Base-by-base conservation (phyloP, 768 basidiomycete genomes). In the Trametes cubensis region DNA sequence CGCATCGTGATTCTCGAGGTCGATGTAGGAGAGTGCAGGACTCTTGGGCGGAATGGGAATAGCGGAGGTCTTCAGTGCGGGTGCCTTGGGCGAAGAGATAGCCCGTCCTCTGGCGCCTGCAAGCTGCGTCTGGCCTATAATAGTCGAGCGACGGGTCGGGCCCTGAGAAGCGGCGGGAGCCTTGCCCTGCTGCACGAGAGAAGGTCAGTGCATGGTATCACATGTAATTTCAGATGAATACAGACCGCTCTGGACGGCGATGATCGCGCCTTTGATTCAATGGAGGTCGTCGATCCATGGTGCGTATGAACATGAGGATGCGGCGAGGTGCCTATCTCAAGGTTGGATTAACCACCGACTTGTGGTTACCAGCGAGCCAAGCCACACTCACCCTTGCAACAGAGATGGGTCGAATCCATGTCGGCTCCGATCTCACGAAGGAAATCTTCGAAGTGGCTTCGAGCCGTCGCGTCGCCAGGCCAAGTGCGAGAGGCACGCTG, bases 1-100 rank as follows among this genome's bases (percentile, higher is more conserved):
- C 23, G 67, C 64, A 53, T 61, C 62, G 58, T 68, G 66, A 55
- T 30, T 59, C 46, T 69, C 54, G 41, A 66, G 57, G 47, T 68
- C 62, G 47, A 71, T 53, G 34, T 51, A 50, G 17, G 64, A 63
- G 11, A 64, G 38, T 1, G 70, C 62, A 4, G 62, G 61, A n/a
- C 64, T 62, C 39, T 71, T 71, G 23, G 64, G 62, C 4, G 57
- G 23, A 46, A 58, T 23, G 20, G 53, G 58, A 18, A 59, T 28
- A 8, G 45, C 26, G 28, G 42, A 47, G 21, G n/a, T 58, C 56
- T 41, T 52, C 2, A 44, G 18, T 15, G 53, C 52, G 14, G 53
- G 51, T 6, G 44, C 48, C 34, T 25, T 55, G 11, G 58, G 23
- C 15, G 53, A 46, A 14, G 63, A 60, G 38, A 57, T 38, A 28